Evolutionary conservation across 169 alveolate genomes (phyloP), one percentile per base, ranked within the genome.

Genomic region (Plasmodium adleri): DNA sequence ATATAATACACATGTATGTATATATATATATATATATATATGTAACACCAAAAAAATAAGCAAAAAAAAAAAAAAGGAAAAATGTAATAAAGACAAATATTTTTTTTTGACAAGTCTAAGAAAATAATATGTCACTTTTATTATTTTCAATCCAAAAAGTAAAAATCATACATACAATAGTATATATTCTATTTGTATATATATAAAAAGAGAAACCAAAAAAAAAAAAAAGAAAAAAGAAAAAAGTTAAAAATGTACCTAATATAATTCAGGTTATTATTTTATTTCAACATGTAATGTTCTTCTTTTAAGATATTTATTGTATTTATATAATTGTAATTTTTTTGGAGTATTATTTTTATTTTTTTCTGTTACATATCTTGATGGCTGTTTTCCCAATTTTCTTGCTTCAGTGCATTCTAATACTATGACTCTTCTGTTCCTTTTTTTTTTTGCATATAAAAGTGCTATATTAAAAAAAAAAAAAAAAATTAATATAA

Each of bases 341-440:
- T 95, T 88, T 56, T 92, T 92, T 50, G 96, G 96, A 39, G 95
- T 94, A 75, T 94, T 94, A 45, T 91, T 93, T 92, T 92, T 94
- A 87, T 94, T 94, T 58, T 94, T 94, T 49, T 93, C 92, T 13
- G 96, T 92, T 58, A 90, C 93, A 72, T 94, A 94, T 32, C 96
- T 70, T 39, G 96, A 92, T 12, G 96, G 95, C 20, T 87, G 95
- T 50, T 88, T 52, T 12, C 96, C 96, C 7, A 74, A 90, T 50
- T 92, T 94, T 20, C 95, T 73, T 15, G 95, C 93, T 88, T 92
- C 95, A 28, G 95, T 94, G 54, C 96, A 94, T 88, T 94, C 96
- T 52, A 94, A 58, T 26, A 95, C 90, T 43, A 94, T 74, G 49
- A 94, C 76, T 62, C 74, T 92, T 45, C 96, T 91, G 26, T 83